Evolutionary conservation across 192 early-diverging fungal genomes (phyloP), one percentile per base, ranked within the genome.

Genomic region (Backusella australiensis): DNA sequence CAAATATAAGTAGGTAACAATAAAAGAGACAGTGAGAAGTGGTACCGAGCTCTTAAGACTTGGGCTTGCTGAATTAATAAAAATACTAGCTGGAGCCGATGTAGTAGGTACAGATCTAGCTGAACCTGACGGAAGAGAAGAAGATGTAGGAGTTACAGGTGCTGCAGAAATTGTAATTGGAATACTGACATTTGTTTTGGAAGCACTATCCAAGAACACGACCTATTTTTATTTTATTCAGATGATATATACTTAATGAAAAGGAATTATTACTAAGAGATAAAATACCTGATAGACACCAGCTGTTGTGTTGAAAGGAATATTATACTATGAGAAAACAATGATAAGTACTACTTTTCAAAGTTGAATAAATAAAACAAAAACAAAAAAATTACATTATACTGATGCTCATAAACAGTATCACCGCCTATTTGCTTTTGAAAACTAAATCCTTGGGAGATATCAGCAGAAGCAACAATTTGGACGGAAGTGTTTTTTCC

Each of bases 81-180:
- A 56, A 23, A 21, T 12, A 9, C 35, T 69, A 36, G 44, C 42
- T 52, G 42, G 46, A 53, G 71, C 7, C 19, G 26, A n/a, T 34
- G 29, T 92, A 93, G 93, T 85, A 97, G 97, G 91, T 97, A 97
- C 85, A 93, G 95, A 85, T 94, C 94, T 95, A 94, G 95, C 39
- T 35, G 73, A 74, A 21, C 26, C 73, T n/a, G 56, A 32, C 3
- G 73, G 38, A 23, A 34, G 11, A 63, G 41, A 26, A 49, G 53
- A 23, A 38, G 53, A 29, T 38, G 19, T 59, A 63, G 75, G 67
- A 46, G 36, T 21, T 56, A 56, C 53, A 21, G 67, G 42, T 35
- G 75, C 68, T 19, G 69, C 52, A 38, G 29, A 29, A 34, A 77
- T 77, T 12, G 32, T 42, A 12, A 77, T 42, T 39, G 75, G 52